Evolutionary conservation across 2,329 filamentous ascomycete species (phyloP).

Genomic region (Ceratocystis variospora): DNA sequence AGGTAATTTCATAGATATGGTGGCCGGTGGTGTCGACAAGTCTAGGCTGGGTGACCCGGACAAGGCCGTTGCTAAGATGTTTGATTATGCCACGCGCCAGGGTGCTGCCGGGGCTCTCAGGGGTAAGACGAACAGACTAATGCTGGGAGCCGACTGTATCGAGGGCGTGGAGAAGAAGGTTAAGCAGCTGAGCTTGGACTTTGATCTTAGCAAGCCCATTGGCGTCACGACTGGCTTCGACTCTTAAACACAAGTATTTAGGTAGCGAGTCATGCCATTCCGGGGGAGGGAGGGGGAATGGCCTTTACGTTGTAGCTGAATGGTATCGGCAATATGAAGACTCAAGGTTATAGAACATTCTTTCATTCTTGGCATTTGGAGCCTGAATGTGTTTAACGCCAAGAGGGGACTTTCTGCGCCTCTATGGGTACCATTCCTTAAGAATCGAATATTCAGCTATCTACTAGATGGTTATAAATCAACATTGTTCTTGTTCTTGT

Average conservation of each 20-base stretch:
- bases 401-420: no score
- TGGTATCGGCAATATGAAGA: no score
- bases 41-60: constrained; percentile 30
- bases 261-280: no score
- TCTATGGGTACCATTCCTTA: no score
- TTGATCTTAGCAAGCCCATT: constrained; percentile 1
- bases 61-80: constrained; percentile 28
- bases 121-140: constrained; percentile 26
- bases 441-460: no score
- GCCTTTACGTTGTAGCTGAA: no score
- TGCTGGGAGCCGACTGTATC: constrained; percentile 28
- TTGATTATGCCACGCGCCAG: constrained; percentile 27
- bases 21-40: constrained; percentile 23
- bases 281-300: no score
- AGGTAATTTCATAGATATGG: constrained; percentile 22
- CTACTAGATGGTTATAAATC: no score
- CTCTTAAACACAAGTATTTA: background rate
- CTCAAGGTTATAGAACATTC: no score
- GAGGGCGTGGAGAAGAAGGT: constrained; percentile 23
- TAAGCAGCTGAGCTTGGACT: constrained; percentile 17
- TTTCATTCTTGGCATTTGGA: no score
- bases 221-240: constrained; percentile 4
- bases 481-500: no score
- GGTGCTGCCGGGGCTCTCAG: constrained; percentile 22
- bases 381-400: no score